Percentiles rank a stretch among this genome's conserved stretches.
These are phyloP conservation scores for Saksenaea oblongispora DNA, from an alignment of 371 early-diverging fungal genomes.

Conservation along the genomic window DNA sequence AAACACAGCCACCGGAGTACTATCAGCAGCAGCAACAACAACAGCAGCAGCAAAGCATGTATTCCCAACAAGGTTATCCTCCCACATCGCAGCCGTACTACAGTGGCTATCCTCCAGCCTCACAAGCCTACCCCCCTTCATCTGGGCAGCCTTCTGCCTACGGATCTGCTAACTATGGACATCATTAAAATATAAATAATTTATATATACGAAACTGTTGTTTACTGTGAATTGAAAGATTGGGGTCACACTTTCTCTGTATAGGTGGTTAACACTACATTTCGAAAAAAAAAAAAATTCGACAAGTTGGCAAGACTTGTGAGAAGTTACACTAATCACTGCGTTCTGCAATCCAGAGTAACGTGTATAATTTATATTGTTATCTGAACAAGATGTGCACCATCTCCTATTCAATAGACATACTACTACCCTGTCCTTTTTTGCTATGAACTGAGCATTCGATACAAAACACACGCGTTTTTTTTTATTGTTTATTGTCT, in stretches of 20 bases:
- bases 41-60: conserved; percentile 8
- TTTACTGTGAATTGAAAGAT: too few relatives aligned
- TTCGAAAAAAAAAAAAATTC: too few relatives aligned
- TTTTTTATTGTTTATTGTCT: not conserved
- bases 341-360: too few relatives aligned
- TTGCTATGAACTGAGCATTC: not conserved
- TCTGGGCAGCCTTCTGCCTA: conserved; percentile 10
- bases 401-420: too few relatives aligned
- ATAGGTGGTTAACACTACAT: too few relatives aligned
- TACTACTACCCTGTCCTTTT: not conserved
- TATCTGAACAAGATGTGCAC: too few relatives aligned
- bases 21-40: conserved; percentile 22
- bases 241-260: too few relatives aligned
- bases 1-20: conserved; percentile 15
- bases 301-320: too few relatives aligned
- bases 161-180: conserved; percentile 24
- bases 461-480: not conserved
- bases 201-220: not conserved
- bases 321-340: too few relatives aligned
- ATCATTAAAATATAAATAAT: conserved; percentile 14
- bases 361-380: too few relatives aligned
- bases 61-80: conserved; percentile 23
- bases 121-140: conserved; percentile 28
- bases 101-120: conserved; percentile 23
- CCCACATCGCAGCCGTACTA: conserved; percentile 21